Conservation (phyloP, 495 filamentous ascomycete genomes). For the Aspergillus carlsbadensis region DNA sequence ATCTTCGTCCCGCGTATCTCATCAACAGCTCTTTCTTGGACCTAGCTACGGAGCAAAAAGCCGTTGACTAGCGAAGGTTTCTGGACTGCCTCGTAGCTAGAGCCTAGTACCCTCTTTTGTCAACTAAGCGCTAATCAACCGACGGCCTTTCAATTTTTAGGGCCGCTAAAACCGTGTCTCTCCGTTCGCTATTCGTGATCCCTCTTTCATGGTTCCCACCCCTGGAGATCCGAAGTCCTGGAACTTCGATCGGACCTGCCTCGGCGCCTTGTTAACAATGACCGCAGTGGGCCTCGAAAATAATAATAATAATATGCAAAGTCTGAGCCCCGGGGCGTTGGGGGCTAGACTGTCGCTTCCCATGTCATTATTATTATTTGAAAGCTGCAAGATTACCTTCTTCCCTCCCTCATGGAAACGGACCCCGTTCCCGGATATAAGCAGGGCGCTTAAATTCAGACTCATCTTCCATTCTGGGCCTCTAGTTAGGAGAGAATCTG, state of each 20-base stretch:
- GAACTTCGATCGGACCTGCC: constrained; percentile 19
- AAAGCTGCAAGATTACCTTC: constrained; percentile 15
- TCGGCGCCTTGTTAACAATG: constrained; percentile 21
- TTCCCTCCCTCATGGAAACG: constrained; percentile 15
- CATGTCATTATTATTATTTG: constrained; percentile 16
- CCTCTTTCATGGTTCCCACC: constrained; percentile 18
- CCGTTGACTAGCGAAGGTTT: background rate
- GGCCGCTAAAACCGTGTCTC: constrained; percentile 15
- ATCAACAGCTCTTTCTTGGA: constrained; percentile 10
- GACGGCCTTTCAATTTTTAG: constrained; percentile 17
- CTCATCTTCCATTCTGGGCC: constrained; percentile 35
- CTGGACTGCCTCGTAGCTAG: background rate
- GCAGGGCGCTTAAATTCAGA: constrained; percentile 45
- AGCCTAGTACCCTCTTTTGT: constrained; percentile 11
- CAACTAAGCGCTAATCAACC: constrained; percentile 21
- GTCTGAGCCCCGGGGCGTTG: constrained; percentile 30
- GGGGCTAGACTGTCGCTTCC: constrained; percentile 24
- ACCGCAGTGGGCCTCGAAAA: constrained; percentile 24
- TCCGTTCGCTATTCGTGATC: constrained; percentile 15
- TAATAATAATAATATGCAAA: constrained; percentile 19
- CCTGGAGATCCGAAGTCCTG: constrained; percentile 25
- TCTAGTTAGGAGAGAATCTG: constrained; percentile 26
- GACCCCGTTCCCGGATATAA: constrained; percentile 15
- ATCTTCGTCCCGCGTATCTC: constrained; percentile 6
- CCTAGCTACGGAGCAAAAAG: background rate